A percentile compares a stretch with the other conserved stretches of the same genome.
Evolutionary conservation across 306 rosid species (phyloP).

Genomic region (Gastrolobium villosum): DNA sequence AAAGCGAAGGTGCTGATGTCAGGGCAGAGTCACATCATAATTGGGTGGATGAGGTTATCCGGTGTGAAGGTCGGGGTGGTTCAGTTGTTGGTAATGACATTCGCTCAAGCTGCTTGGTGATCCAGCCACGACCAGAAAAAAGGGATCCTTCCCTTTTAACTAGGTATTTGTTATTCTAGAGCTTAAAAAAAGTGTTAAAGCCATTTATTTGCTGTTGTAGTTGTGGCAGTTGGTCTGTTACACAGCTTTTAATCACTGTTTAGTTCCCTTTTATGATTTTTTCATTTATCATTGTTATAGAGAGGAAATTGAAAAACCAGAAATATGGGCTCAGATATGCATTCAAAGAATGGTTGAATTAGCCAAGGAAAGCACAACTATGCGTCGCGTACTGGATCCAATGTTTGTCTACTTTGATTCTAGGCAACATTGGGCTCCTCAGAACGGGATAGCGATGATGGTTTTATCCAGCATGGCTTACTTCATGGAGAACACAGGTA

Average conservation of each 20-base stretch:
- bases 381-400: constrained; percentile 91
- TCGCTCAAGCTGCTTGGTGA: constrained; percentile 59
- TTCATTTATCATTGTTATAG: constrained; percentile 53
- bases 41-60: constrained; percentile 95
- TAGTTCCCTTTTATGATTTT: constrained; percentile 15
- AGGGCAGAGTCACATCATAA: constrained; percentile 77
- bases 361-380: constrained; percentile 92
- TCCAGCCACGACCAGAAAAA: constrained; percentile 75
- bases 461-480: constrained; percentile 85
- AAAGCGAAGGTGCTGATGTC: constrained; percentile 57
- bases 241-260: not conserved
- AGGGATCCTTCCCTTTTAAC: constrained; percentile 81
- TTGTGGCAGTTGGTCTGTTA: not conserved
- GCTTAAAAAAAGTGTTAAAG: not conserved
- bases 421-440: constrained; percentile 79
- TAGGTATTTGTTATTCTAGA: constrained; percentile 59
- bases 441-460: constrained; percentile 78
- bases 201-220: constrained; percentile 1
- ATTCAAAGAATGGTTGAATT: constrained; percentile 90
- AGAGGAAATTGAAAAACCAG: constrained; percentile 90
- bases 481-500: constrained; percentile 81
- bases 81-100: constrained; percentile 57
- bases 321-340: constrained; percentile 90
- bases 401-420: constrained; percentile 89
- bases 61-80: constrained; percentile 81